Conservation (phyloP, 2,329 filamentous ascomycete species). For the Cordyceps cateniannulata region DNA sequence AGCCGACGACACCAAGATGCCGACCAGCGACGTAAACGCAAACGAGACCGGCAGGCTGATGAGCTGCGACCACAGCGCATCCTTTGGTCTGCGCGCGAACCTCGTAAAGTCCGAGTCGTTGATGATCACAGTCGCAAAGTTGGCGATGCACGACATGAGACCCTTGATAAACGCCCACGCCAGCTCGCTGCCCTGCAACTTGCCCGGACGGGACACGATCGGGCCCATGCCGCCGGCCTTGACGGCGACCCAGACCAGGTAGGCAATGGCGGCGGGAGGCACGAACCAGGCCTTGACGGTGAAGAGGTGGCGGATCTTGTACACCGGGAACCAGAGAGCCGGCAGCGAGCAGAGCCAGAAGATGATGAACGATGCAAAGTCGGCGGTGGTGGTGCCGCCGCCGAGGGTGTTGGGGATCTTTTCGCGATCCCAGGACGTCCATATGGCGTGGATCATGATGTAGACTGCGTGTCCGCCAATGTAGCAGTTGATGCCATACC, state of each 20-base stretch:
- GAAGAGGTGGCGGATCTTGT: slow-evolving; percentile 83
- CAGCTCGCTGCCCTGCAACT: slow-evolving; percentile 58
- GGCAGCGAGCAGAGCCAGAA: slow-evolving; percentile 80
- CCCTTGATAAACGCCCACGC: slow-evolving; percentile 79
- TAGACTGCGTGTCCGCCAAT: slow-evolving; percentile 82
- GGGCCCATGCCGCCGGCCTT: slow-evolving; percentile 78
- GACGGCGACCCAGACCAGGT: slow-evolving; percentile 81
- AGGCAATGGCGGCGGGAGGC: slow-evolving; percentile 71
- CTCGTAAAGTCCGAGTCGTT: slow-evolving; percentile 81
- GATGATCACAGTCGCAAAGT: slow-evolving; percentile 81
- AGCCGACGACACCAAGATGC: slow-evolving; percentile 70
- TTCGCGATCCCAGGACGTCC: slow-evolving; percentile 57
- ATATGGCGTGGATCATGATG: slow-evolving; percentile 82
- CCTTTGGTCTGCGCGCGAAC: slow-evolving; percentile 70
- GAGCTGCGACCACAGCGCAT: slow-evolving; percentile 77
- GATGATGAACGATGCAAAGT: slow-evolving; percentile 77
- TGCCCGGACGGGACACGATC: slow-evolving; percentile 64
- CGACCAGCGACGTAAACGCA: slow-evolving; percentile 75
- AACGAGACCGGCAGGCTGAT: slow-evolving; percentile 66
- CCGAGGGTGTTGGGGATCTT: slow-evolving; percentile 62
- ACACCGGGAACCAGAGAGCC: slow-evolving; percentile 83
- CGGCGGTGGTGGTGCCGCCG: slow-evolving; percentile 43
- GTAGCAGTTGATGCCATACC: slow-evolving; percentile 81
- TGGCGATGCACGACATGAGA: slow-evolving; percentile 83
- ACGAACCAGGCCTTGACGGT: slow-evolving; percentile 85